Evolutionary conservation across 2,329 filamentous ascomycete species (phyloP).

Genomic region (Apiospora saccharicola): DNA sequence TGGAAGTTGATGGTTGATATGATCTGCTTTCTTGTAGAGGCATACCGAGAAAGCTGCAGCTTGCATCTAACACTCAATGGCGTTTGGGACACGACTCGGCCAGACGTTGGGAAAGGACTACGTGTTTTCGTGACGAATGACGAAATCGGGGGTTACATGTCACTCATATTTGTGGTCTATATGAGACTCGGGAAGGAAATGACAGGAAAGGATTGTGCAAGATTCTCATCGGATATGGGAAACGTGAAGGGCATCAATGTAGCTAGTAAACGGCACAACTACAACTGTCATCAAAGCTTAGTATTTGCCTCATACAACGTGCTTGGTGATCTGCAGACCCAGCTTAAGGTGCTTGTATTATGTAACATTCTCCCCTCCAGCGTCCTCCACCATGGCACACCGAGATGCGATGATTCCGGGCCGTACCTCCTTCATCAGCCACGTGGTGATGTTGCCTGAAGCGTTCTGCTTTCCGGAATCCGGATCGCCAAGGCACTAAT

Average conservation of each 20-base stretch:
- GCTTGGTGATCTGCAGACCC: background rate
- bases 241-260: background rate
- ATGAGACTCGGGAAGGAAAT: no score
- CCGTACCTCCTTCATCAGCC: background rate
- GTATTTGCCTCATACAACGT: background rate
- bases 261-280: background rate
- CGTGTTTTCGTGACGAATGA: background rate
- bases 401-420: background rate
- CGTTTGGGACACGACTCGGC: background rate
- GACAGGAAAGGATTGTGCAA: background rate
- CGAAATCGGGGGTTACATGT: background rate
- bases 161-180: no score
- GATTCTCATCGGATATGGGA: background rate
- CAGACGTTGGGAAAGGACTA: background rate
- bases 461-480: no score
- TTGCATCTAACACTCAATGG: background rate
- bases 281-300: background rate
- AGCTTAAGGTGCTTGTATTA: background rate
- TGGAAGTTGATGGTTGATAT: background rate
- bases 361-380: background rate
- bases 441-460: background rate
- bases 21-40: no score
- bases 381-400: background rate
- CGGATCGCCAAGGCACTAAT: background rate
- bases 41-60: background rate